These are phyloP conservation scores for Parachlorella kessleri DNA, from an alignment of 139 green algal species.

Conservation along the genomic window DNA sequence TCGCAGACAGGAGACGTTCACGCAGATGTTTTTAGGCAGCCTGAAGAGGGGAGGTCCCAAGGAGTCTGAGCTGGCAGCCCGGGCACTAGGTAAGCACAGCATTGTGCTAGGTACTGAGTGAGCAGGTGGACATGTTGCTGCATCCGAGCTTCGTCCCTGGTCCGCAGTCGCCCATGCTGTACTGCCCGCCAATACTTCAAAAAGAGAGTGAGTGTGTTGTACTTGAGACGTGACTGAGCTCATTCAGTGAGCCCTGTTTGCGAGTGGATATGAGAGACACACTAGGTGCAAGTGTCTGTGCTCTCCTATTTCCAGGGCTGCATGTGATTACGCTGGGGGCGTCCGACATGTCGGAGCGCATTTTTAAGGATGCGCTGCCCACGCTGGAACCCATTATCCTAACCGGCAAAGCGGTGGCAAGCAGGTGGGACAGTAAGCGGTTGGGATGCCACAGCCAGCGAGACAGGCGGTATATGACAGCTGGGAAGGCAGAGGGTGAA, in stretches of 20 bases:
- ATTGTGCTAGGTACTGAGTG: too few relatives aligned
- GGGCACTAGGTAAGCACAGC: constrained; percentile 38
- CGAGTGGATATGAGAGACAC: background rate
- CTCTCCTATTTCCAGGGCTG: constrained; percentile 35
- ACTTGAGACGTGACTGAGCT: too few relatives aligned
- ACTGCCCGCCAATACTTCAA: too few relatives aligned
- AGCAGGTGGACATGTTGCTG: too few relatives aligned
- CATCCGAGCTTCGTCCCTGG: too few relatives aligned
- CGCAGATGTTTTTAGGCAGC: constrained; percentile 43
- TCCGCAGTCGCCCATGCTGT: too few relatives aligned
- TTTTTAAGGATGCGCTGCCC: constrained; percentile 32
- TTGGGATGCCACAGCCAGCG: too few relatives aligned
- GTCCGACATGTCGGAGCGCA: background rate
- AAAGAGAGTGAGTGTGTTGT: too few relatives aligned
- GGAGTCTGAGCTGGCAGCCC: constrained; percentile 58
- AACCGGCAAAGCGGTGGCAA: constrained; percentile 22
- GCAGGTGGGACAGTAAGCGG: too few relatives aligned
- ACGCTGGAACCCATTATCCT: constrained; percentile 48
- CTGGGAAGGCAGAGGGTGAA: too few relatives aligned
- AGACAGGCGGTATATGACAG: too few relatives aligned
- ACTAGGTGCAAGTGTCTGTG: background rate
- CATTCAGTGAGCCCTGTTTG: background rate
- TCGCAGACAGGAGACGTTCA: constrained; percentile 52
- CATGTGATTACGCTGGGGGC: constrained; percentile 62
- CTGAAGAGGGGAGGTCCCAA: constrained; percentile 47